These are phyloP conservation scores for Paratinospora sagittata DNA, from an alignment of 164 flowering plant species.

Conservation along the genomic window DNA sequence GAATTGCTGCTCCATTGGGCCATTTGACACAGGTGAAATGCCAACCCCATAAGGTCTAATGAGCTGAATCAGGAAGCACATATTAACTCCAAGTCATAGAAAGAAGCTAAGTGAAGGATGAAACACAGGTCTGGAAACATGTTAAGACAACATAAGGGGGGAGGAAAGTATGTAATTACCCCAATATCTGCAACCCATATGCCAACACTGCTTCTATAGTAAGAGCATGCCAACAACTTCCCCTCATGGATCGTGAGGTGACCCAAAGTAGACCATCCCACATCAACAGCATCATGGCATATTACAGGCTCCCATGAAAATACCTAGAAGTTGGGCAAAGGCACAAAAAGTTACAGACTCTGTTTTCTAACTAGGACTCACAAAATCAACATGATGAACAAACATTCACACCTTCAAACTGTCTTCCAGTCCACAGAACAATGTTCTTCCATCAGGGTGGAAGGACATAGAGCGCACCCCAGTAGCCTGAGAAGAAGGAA, in stretches of 20 bases:
- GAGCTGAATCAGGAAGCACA: slow-evolving; percentile 31
- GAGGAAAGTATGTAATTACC: slow-evolving; percentile 26
- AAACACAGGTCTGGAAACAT: background rate
- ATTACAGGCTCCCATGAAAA: slow-evolving; percentile 91
- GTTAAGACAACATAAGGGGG: background rate
- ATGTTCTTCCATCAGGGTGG: slow-evolving; percentile 84
- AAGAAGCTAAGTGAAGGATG: background rate
- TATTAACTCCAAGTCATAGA: background rate
- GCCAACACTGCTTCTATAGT: slow-evolving; percentile 59
- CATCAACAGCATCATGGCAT: slow-evolving; percentile 70
- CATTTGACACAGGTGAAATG: slow-evolving; percentile 26
- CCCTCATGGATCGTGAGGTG: slow-evolving; percentile 74
- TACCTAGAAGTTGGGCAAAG: slow-evolving; percentile 37
- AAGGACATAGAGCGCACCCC: slow-evolving; percentile 71
- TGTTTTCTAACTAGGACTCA: background rate
- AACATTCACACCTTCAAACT: slow-evolving; percentile 54
- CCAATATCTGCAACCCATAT: slow-evolving; percentile 79
- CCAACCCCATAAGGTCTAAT: slow-evolving; percentile 55
- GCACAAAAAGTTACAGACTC: background rate
- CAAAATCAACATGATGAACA: slow-evolving; percentile 6
- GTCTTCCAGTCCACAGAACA: slow-evolving; percentile 75
- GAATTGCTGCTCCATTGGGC: slow-evolving; percentile 26
- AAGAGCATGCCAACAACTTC: slow-evolving; percentile 73
- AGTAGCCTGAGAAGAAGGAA: slow-evolving; percentile 41
- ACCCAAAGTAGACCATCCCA: slow-evolving; percentile 83